phyloP scores from a whole-genome alignment of 805 yeast genomes.

The Candida endomychidarum region DNA sequence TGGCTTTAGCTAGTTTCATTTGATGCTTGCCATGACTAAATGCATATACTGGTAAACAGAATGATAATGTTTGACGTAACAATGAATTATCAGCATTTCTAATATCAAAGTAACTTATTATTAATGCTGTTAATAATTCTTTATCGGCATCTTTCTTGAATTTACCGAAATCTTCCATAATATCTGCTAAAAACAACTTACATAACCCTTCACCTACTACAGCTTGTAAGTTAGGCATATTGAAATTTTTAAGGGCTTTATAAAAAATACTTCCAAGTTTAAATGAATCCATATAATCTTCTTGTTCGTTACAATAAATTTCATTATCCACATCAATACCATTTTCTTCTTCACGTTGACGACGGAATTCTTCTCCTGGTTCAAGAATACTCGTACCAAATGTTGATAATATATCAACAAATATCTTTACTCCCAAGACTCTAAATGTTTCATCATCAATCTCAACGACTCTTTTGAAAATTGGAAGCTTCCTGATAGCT shows the following conservation, averaged over 20 bases:
- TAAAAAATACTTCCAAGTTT: slow-evolving; percentile 70
- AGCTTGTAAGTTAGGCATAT: slow-evolving; percentile 68
- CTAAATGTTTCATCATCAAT: slow-evolving; percentile 65
- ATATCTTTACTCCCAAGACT: slow-evolving; percentile 61
- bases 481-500: slow-evolving; percentile 62
- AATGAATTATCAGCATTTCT: slow-evolving; percentile 59
- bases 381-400: slow-evolving; percentile 73
- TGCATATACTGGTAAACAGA: slow-evolving; percentile 85
- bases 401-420: slow-evolving; percentile 74
- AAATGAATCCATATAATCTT: slow-evolving; percentile 51
- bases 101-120: slow-evolving; percentile 76
- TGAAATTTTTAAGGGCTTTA: slow-evolving; percentile 57
- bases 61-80: slow-evolving; percentile 75
- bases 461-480: slow-evolving; percentile 69
- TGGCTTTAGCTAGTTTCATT: slow-evolving; percentile 57
- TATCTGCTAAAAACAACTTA: slow-evolving; percentile 76
- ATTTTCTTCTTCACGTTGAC: slow-evolving; percentile 27
- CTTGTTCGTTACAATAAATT: slow-evolving; percentile 6
- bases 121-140: slow-evolving; percentile 60
- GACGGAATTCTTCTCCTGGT: slow-evolving; percentile 17
- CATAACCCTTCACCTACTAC: slow-evolving; percentile 84
- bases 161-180: slow-evolving; percentile 62
- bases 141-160: slow-evolving; percentile 11
- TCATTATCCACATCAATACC: slow-evolving; percentile 23
- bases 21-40: slow-evolving; percentile 76